Evolutionary conservation across 2,329 filamentous ascomycete species (phyloP), one percentile per base, ranked within the genome.

Genomic region (Neonectria neomacrospora): DNA sequence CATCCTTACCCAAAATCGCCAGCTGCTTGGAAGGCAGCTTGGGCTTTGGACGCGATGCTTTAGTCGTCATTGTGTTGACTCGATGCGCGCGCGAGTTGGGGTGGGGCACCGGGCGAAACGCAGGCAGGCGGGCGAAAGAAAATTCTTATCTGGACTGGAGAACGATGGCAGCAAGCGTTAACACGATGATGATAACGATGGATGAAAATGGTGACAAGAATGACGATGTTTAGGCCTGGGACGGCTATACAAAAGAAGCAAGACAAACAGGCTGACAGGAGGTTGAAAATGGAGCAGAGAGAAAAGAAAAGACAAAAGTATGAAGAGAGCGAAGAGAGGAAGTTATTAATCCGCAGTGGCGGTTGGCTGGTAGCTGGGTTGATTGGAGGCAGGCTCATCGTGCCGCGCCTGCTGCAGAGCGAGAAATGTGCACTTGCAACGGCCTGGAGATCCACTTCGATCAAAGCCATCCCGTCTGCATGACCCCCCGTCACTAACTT

Each of bases 1-100:
- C 8, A 34, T 63, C 42, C 86, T 83, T 85, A 94, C 91, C 89
- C 67, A 96, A 81, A 74, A 96, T 94, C 45, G 88, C 81, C 74
- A 96, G 83, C 80, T 96, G 93, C 84, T 89, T 87, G 44, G 87
- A 83, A 1, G 93, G 92, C 83, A 96, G 84, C 81, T 89, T 91
- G 26, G 88, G 85, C 67, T 76, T 78, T 52, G 65, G 52, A 26
- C 63, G n/a, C 11, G 56, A 48, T 32, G 61, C 22, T 54, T 70
- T 71, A 54, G 64, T 67, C 45, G 67, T 58, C 71, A 74, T 74
- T n/a, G 54, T 51, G 30, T 65, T 61, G 61, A 52, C 55, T 55
- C 34, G 59, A 60, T 52, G 48, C 58, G 58, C 58, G 58, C 50
- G 60, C 34, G 50, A 54, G 48, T 54, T 56, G 54, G 22, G 53